Evolutionary conservation across 257 asterid genomes (phyloP), one percentile per base, ranked within the genome.

Genomic region (Solanum clarkiae): DNA sequence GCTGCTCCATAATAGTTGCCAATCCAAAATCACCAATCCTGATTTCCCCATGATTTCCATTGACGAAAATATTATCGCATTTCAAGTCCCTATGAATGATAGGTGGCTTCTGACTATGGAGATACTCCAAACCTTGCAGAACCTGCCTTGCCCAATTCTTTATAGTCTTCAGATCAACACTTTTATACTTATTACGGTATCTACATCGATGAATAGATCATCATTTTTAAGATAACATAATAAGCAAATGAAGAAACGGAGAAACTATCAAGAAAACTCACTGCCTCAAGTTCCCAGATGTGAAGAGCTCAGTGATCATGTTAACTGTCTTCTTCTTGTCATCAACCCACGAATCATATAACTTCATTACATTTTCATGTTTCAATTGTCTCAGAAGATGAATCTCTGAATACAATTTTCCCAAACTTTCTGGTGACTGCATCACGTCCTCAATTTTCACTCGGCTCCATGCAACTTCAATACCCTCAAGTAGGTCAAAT

Each of bases 231-330:
- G 79, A 16, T 6, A 40, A 40, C 5, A 69, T 44, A 40, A 80
- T 36, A 17, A 57, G 4, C 24, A 29, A 18, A 42, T 17, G 36
- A 40, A 5, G 24, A 42, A 86, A 75, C 8, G 47, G 59, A 15
- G 7, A 68, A 6, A 4, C 36, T 12, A 17, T 22, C 63, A 51
- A 49, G 63, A 81, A 20, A 54, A 91, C 97, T 90, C 89, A 96
- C 97, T 93, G 97, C 54, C 97, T 91, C 86, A 95, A 80, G 91
- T 92, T 95, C 80, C 99, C 98, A 7, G 97, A 94, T 11, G 95
- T 91, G 91, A 94, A 94, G 83, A 95, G 92, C 92, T 95, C 98
- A 0, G 99, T 95, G 87, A 95, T 93, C 93, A 95, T 92, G 93
- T 93, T 94, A 24, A 94, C 71, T 18, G 96, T 93, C 88, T 91